Percentiles rank a stretch among this genome's conserved stretches.
Evolutionary conservation across 352 stramenopile genomes (phyloP).

Genomic region (Pythium grandisporangium): DNA sequence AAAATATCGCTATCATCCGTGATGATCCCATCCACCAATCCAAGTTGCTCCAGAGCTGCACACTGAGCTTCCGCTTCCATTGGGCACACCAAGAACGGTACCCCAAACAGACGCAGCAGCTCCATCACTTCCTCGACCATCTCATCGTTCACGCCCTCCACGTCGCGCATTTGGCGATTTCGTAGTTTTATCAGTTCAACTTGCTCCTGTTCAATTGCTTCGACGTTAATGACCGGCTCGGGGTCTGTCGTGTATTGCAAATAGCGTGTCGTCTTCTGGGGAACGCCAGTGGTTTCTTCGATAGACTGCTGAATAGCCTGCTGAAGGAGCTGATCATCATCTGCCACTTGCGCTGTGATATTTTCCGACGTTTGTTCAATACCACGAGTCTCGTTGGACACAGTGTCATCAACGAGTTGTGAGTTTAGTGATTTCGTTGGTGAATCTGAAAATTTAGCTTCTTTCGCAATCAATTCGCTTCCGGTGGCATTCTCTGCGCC

Average conservation of each 20-base stretch:
- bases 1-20: slow-evolving; percentile 96
- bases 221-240: slow-evolving; percentile 14
- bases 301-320: slow-evolving; percentile 15
- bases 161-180: slow-evolving; percentile 80
- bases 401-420: too few species aligned
- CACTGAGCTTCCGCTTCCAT: slow-evolving; percentile 99
- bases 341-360: too few species aligned
- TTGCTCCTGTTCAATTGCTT: slow-evolving; percentile 43
- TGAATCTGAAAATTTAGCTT: too few species aligned
- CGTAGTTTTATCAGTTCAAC: slow-evolving; percentile 67
- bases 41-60: slow-evolving; percentile 91
- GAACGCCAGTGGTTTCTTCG: background rate
- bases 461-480: too few species aligned
- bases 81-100: slow-evolving; percentile 98
- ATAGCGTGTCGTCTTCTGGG: slow-evolving; percentile 4
- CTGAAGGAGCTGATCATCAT: slow-evolving; percentile 12
- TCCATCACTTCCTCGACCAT: slow-evolving; percentile 97
- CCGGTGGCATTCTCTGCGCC: too few species aligned
- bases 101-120: slow-evolving; percentile 95
- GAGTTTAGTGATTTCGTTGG: too few species aligned
- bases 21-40: slow-evolving; percentile 97
- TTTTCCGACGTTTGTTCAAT: too few species aligned
- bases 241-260: slow-evolving; percentile 9
- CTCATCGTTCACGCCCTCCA: slow-evolving; percentile 94
- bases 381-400: too few species aligned